Evolutionary conservation across 83 land plant species (phyloP), one percentile per base, ranked within the genome.

Genomic region (Picea abies): DNA sequence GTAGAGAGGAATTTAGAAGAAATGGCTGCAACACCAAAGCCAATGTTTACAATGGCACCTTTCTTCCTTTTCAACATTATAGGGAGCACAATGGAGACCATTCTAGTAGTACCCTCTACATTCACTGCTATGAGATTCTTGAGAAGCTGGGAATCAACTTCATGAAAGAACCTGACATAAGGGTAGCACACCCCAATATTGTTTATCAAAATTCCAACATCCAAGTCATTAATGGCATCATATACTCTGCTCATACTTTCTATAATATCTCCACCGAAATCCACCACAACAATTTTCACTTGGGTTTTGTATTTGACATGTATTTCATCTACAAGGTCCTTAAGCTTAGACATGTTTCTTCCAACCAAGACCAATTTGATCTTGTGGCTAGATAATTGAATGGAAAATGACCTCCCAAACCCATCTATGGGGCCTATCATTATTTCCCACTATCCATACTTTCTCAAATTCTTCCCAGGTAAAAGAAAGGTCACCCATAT

Each of bases 131-230:
- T n/a, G n/a, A n/a, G n/a, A n/a, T n/a, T n/a, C 83, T 29, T 29
- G 29, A 29, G 29, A 29, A 29, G 29, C 0, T 29, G 29, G 29
- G 29, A 29, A 29, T 29, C 98, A 69, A 95, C 94, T 80, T 95
- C 98, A 80, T 95, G 96, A 76, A 93, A 95, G 78, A 79, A 95
- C 83, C 92, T 89, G 3, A 96, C 98, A 25, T 84, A 85, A n/a
- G 98, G 96, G 29, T 29, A 29, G 29, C 29, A 29, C 0, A 0
- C 29, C 29, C 29, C 29, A 29, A 29, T 29, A 29, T 29, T 29
- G 29, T 29, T 29, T 29, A 29, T 29, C 0, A 29, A 29, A 29
- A 29, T 29, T 29, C 29, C 29, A 29, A 29, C 29, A 29, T 29
- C 29, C 29, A 29, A 29, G 29, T 29, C 29, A 29, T 29, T 29